Evolutionary conservation across 345 rosid species (phyloP).

Genomic region (Laguncularia racemosa): DNA sequence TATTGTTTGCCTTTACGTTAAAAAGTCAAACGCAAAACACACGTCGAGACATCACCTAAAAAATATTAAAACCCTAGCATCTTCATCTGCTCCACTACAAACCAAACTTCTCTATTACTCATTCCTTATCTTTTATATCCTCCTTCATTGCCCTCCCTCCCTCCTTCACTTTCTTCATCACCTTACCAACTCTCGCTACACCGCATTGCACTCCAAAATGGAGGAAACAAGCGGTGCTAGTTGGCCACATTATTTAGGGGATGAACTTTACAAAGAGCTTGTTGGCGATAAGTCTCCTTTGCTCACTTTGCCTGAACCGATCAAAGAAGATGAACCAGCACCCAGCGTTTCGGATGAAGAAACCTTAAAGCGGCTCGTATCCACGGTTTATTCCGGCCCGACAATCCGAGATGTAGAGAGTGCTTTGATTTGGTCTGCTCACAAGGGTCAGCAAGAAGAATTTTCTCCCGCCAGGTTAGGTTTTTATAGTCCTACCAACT

Average conservation of each 20-base stretch:
- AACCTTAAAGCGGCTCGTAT: conserved; percentile 19
- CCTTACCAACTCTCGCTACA: neutral
- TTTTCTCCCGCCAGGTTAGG: conserved; percentile 11
- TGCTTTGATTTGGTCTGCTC: conserved; percentile 26
- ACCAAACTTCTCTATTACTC: neutral
- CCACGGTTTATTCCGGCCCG: conserved; percentile 49
- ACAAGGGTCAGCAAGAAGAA: conserved; percentile 14
- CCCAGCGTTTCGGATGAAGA: conserved; percentile 15
- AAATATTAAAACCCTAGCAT: neutral
- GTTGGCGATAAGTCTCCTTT: conserved; percentile 44
- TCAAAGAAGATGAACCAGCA: conserved; percentile 4
- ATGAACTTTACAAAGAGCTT: conserved; percentile 43
- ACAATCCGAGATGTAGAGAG: conserved; percentile 43
- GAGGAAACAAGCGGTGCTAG: conserved; percentile 20
- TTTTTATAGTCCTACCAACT: too few relatives aligned
- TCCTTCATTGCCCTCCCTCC: neutral
- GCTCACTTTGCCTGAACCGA: conserved; percentile 23
- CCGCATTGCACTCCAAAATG: conserved; percentile 4
- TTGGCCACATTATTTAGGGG: conserved; percentile 23
- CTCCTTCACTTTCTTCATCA: neutral
- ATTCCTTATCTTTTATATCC: neutral
- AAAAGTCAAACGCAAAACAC: conserved; percentile 11
- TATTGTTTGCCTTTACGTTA: neutral
- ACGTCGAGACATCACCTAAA: conserved; percentile 17
- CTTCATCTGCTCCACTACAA: conserved; percentile 42